These are phyloP conservation scores for Phytophthora quininea DNA, from an alignment of 352 stramenopile genomes.

Conservation along the genomic window DNA sequence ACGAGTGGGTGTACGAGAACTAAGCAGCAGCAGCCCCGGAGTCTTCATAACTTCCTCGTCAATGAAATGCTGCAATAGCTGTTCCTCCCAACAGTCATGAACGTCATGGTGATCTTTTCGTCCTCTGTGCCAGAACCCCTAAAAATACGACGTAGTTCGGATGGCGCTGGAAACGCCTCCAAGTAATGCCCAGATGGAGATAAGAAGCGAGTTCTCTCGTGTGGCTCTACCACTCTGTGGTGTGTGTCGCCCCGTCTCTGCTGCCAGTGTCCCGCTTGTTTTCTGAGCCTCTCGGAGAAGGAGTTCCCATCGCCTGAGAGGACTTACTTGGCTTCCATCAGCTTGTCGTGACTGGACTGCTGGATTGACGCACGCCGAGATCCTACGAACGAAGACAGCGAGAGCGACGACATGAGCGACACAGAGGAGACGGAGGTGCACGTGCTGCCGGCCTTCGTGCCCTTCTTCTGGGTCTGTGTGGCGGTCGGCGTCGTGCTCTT, in stretches of 20 bases:
- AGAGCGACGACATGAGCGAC: conserved; percentile 7
- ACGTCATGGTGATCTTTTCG: neutral
- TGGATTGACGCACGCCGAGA: conserved; percentile 23
- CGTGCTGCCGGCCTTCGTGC: conserved; percentile 53
- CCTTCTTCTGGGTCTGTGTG: conserved; percentile 80
- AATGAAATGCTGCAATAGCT: conserved; percentile 4
- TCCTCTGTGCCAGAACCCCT: neutral
- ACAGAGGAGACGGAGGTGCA: conserved; percentile 40
- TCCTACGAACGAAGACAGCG: neutral
- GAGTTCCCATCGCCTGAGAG: neutral
- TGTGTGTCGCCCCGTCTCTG: conserved; percentile 11
- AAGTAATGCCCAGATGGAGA: neutral
- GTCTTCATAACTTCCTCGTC: neutral
- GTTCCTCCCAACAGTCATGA: neutral
- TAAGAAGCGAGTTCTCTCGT: conserved; percentile 12
- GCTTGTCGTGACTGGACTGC: neutral
- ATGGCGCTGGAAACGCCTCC: conserved; percentile 8
- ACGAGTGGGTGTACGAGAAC: conserved; percentile 97
- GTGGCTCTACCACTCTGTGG: conserved; percentile 25
- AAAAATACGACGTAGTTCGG: neutral
- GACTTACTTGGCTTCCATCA: neutral
- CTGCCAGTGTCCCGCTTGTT: neutral
- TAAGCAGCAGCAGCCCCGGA: conserved; percentile 35
- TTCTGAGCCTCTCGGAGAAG: neutral
- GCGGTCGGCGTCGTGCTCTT: conserved; percentile 65